Evolutionary conservation across 148 eudicot species (phyloP), one percentile per base, ranked within the genome.

Genomic region (Chenopodium suecicum): DNA sequence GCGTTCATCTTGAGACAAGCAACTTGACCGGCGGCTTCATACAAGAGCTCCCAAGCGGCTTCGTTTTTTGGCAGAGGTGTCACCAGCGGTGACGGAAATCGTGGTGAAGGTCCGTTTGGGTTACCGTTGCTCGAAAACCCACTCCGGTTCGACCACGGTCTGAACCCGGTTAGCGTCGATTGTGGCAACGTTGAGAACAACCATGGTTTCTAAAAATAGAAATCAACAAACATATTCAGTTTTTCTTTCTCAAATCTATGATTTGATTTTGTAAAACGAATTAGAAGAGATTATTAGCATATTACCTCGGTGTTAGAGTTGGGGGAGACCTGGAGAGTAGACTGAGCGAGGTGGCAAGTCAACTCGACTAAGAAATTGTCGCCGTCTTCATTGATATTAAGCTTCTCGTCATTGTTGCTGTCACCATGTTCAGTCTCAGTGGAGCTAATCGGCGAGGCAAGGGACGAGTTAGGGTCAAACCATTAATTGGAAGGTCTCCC

Each of bases 401-500:
- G 20, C 16, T 27, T 19, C 17, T 84, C 88, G 75, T 86, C 86
- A 70, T 79, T 73, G 69, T 25, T 37, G 69, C 34, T 75, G 37
- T 73, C 72, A 22, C 78, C 82, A 25, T 4, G 62, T 50, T 86
- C 92, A 6, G 89, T 83, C 73, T 86, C 94, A 54, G 88, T 83
- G 12, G 89, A 86, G 31, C 89, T 86, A 31, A 66, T 75, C 1
- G 83, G 82, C 9, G 90, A 89, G 81, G 85, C 90, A 7, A 84
- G 83, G 0, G 90, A 87, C 7, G 90, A 88, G 81, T 65, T 69
- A 44, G 74, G 47, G 48, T 65, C 80, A 63, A 74, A 17, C 98
- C 89, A 91, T 95, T 83, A 92, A 95, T 82, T 95, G 98, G 98
- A 95, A 89, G 93, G 99, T 95, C 32, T 31, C 32, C 32, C 32